These are phyloP conservation scores for Scutellaria minor DNA, from an alignment of 257 asterid genomes.

Conservation along the genomic window DNA sequence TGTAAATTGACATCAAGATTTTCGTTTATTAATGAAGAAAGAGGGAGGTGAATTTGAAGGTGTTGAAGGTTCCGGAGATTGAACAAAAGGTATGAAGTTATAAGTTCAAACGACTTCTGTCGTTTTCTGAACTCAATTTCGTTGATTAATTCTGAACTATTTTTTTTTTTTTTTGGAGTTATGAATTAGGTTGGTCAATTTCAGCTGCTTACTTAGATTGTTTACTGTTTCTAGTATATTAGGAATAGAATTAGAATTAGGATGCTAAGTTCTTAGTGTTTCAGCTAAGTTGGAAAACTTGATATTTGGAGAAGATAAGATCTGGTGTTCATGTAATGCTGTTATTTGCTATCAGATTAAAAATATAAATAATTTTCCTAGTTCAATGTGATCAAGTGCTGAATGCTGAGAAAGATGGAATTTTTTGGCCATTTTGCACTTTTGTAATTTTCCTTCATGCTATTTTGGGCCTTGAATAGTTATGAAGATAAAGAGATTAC, in stretches of 20 bases:
- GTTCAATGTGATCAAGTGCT: conserved; percentile 14
- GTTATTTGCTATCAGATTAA: conserved; percentile 13
- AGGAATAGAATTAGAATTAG: background rate
- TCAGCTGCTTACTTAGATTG: conserved; percentile 12
- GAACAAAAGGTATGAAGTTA: conserved; percentile 75
- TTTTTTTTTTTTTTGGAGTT: background rate
- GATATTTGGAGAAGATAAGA: background rate
- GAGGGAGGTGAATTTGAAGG: conserved; percentile 98
- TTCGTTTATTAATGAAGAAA: conserved; percentile 55
- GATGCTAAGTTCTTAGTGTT: background rate
- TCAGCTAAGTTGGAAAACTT: background rate
- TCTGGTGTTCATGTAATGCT: conserved; percentile 1
- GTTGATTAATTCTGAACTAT: background rate
- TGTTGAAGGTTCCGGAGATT: conserved; percentile 92
- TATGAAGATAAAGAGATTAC: no score
- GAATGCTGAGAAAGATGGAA: conserved; percentile 11
- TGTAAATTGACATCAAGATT: background rate
- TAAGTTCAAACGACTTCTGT: conserved; percentile 1
- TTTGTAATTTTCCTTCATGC: background rate
- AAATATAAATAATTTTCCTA: background rate
- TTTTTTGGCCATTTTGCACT: background rate
- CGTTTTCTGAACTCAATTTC: conserved; percentile 21
- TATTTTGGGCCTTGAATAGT: background rate
- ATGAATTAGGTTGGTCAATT: conserved; percentile 13
- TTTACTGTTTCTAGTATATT: conserved; percentile 9